Conservation (phyloP, 148 eudicot genomes). For the Rheum nobile region DNA sequence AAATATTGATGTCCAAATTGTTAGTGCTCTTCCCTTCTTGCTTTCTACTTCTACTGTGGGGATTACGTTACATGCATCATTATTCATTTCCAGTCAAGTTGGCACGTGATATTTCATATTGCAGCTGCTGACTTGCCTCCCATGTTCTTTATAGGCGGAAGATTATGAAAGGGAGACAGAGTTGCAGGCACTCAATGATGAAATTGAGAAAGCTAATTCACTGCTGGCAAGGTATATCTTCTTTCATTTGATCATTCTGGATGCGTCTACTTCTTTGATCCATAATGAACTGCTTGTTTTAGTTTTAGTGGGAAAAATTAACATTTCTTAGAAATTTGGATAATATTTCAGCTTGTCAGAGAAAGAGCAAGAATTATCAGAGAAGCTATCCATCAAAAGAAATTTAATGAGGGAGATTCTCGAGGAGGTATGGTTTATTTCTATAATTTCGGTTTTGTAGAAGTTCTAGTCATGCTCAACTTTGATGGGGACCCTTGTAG, state of each 20-base stretch:
- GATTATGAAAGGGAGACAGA: slow-evolving; percentile 63
- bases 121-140: background rate
- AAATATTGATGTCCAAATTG: background rate
- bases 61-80: background rate
- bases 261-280: background rate
- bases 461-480: background rate
- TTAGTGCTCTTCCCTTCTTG: background rate
- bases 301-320: background rate
- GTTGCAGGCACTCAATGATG: slow-evolving; percentile 50
- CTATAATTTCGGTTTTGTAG: background rate
- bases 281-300: slow-evolving; percentile 1
- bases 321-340: background rate
- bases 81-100: background rate
- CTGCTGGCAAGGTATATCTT: slow-evolving; percentile 36
- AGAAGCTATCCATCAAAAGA: slow-evolving; percentile 15
- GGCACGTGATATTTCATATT: background rate
- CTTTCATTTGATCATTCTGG: background rate
- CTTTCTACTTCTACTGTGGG: background rate
- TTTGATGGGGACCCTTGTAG: background rate
- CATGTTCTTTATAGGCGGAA: slow-evolving; percentile 50
- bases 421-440: slow-evolving; percentile 34
- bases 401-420: slow-evolving; percentile 37
- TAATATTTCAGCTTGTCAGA: slow-evolving; percentile 42
- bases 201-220: slow-evolving; percentile 31
- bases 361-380: slow-evolving; percentile 39